A percentile compares a stretch with the other conserved stretches of the same genome.
phyloP scores from a whole-genome alignment of 208 protist genomes.

The Trichomonas tenax region DNA sequence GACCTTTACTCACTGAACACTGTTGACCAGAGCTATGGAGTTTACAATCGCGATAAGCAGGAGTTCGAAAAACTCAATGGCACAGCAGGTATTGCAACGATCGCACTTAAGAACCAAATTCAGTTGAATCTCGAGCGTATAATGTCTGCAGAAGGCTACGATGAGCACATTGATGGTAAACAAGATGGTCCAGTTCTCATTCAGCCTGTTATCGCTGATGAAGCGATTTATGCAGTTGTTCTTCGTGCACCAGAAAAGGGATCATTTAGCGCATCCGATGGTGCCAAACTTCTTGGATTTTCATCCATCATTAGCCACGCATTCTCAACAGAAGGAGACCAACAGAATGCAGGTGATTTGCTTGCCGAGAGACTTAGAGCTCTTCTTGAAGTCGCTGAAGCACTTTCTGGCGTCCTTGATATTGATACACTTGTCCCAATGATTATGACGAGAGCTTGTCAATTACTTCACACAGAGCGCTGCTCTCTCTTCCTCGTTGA shows the following conservation, averaged over 20 bases:
- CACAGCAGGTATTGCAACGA: background rate
- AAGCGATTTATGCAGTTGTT: background rate
- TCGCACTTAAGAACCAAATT: background rate
- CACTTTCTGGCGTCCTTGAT: background rate
- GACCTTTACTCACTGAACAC: background rate
- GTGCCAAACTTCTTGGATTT: background rate
- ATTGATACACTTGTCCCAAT: background rate
- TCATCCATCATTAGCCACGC: background rate
- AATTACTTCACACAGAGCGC: background rate
- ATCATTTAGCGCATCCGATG: background rate
- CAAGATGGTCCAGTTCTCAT: background rate
- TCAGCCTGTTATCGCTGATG: background rate
- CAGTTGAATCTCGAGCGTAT: background rate
- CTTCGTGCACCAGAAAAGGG: background rate
- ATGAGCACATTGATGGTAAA: background rate
- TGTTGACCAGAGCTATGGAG: background rate
- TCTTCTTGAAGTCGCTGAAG: background rate
- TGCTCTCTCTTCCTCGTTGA: background rate
- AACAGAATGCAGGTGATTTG: too few relatives aligned
- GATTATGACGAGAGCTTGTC: background rate
- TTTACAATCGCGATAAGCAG: background rate
- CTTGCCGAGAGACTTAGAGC: background rate
- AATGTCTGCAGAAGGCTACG: background rate
- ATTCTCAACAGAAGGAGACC: background rate
- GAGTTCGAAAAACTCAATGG: background rate